These are phyloP conservation scores for Cutaneotrichosporon cutaneum DNA, from an alignment of 1,284 basidiomycete species.

Conservation along the genomic window DNA sequence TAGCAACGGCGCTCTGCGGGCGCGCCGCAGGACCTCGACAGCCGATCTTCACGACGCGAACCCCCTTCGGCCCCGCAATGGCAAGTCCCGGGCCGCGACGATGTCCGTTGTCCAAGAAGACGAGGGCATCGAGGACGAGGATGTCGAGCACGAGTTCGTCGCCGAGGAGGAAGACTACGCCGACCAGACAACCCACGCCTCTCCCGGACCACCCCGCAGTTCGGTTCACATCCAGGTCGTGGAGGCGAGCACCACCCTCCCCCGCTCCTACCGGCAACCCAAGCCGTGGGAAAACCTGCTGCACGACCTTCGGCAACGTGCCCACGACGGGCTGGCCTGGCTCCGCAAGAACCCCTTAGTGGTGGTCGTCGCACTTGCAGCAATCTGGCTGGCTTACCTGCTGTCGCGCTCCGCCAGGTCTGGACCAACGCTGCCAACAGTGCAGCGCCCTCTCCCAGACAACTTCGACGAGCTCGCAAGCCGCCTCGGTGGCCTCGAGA, in stretches of 20 bases:
- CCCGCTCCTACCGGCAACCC: background rate
- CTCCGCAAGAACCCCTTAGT: background rate
- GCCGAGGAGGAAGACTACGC: background rate
- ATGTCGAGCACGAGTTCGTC: background rate
- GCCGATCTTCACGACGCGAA: background rate
- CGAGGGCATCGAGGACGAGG: background rate
- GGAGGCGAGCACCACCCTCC: background rate
- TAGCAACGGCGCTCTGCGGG: background rate
- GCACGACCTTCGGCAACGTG: background rate
- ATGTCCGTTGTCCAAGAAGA: background rate
- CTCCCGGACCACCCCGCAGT: background rate
- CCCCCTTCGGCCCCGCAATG: background rate
- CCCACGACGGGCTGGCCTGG: background rate
- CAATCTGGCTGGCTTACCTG: background rate
- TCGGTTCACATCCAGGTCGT: background rate
- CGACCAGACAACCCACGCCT: background rate
- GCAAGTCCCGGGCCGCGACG: background rate
- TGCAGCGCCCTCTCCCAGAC: background rate
- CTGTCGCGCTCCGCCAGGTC: background rate
- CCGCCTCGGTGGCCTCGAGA: slow-evolving; percentile 1
- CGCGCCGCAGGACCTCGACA: background rate
- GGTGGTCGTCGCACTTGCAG: background rate
- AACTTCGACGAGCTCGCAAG: slow-evolving; percentile 14
- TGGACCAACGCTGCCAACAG: no score
- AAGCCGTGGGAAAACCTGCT: background rate